These are phyloP conservation scores for Alternaria ethzedia DNA, from an alignment of 2,329 filamentous ascomycete genomes.

Conservation along the genomic window DNA sequence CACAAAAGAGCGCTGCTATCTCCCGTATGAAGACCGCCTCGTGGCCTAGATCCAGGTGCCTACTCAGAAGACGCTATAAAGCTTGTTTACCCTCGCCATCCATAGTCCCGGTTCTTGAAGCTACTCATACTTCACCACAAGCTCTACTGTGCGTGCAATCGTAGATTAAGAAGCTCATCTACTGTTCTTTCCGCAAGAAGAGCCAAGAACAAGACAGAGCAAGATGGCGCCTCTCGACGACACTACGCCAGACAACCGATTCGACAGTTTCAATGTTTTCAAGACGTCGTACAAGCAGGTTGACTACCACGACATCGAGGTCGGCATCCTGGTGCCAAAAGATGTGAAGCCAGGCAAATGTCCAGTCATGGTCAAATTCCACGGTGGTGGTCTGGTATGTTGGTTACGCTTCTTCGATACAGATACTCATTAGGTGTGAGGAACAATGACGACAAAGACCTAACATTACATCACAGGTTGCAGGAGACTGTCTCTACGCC, in stretches of 20 bases:
- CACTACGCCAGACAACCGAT: conserved; percentile 35
- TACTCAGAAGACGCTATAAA: background rate
- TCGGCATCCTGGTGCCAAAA: conserved; percentile 51
- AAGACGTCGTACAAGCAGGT: conserved; percentile 52
- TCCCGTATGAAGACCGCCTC: background rate
- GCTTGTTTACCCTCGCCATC: background rate
- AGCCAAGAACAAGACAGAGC: background rate
- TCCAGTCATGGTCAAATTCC: conserved; percentile 53
- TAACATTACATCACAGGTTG: conserved; percentile 16
- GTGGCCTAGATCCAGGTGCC: background rate
- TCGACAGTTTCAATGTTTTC: conserved; percentile 50
- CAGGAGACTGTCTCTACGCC: conserved; percentile 35
- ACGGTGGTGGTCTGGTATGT: conserved; percentile 53
- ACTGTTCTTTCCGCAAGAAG: background rate
- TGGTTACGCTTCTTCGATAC: too few species aligned
- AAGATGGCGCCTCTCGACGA: conserved; percentile 11
- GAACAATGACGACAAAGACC: background rate
- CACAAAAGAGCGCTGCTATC: background rate
- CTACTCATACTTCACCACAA: background rate
- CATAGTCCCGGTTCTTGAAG: background rate
- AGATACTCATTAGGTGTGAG: too few species aligned
- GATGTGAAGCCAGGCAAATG: conserved; percentile 40
- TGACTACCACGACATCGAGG: conserved; percentile 45
- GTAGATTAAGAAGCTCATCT: background rate
- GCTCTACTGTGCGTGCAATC: background rate